A percentile compares a stretch with the other conserved stretches of the same genome.
phyloP scores from a whole-genome alignment of 176 grass and related monocot species.

The Triticum dicoccoides region DNA sequence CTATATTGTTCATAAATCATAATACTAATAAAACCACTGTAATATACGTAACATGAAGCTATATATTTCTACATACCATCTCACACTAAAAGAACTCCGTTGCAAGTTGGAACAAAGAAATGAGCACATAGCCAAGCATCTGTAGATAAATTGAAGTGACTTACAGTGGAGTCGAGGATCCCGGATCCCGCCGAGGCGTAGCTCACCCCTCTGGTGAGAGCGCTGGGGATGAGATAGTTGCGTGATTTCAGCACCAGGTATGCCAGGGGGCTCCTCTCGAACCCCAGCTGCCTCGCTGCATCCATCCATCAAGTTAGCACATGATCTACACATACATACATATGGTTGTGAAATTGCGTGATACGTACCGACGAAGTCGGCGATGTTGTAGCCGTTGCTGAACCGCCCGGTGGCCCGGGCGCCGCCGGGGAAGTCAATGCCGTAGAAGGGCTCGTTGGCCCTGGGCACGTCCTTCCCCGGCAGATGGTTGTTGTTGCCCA shows the following conservation, averaged over 20 bases:
- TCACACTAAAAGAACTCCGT: too few species aligned
- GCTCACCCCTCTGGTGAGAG: constrained; percentile 9
- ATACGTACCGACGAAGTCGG: constrained; percentile 41
- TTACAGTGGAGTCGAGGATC: constrained; percentile 47
- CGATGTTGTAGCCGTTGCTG: constrained; percentile 63
- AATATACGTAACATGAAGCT: too few species aligned
- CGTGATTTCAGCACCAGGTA: constrained; percentile 32
- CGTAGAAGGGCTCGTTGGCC: constrained; percentile 41
- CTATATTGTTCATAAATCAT: too few species aligned
- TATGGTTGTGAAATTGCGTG: neutral
- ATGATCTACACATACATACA: neutral
- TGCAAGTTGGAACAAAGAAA: too few species aligned
- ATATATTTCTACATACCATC: too few species aligned
- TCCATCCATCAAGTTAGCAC: neutral
- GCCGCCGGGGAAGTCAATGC: constrained; percentile 37
- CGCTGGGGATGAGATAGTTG: neutral
- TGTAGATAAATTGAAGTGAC: neutral
- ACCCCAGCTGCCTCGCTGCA: constrained; percentile 39
- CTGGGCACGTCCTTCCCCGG: constrained; percentile 9
- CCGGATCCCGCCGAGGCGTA: constrained; percentile 51
- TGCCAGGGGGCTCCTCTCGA: constrained; percentile 38
- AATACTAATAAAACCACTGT: too few species aligned
- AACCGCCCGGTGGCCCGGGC: constrained; percentile 48
- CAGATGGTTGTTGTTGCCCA: constrained; percentile 52
- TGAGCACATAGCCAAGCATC: neutral